Percentiles rank a stretch among this genome's conserved stretches.
Evolutionary conservation across 2,329 filamentous ascomycete genomes (phyloP).

Genomic region (Lizonia empirigonia): DNA sequence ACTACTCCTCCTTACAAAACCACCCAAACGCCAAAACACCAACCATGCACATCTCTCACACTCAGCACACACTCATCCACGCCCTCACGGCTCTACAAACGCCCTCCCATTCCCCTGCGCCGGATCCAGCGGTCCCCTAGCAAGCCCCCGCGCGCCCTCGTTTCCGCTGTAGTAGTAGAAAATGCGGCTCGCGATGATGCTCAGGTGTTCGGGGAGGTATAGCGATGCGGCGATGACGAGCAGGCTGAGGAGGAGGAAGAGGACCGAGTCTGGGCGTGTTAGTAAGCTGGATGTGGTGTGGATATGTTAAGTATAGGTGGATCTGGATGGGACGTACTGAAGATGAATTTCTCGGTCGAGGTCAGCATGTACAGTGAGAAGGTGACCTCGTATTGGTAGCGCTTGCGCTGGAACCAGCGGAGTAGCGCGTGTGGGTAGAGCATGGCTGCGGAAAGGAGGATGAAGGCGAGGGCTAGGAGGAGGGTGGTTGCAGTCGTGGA

Average conservation of each 20-base stretch:
- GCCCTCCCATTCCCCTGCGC: constrained; percentile 13
- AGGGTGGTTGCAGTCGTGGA: constrained; percentile 42
- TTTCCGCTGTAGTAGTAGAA: constrained; percentile 97
- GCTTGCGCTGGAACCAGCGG: constrained; percentile 90
- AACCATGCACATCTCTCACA: too few relatives aligned
- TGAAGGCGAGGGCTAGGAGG: constrained; percentile 45
- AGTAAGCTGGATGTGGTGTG: neutral
- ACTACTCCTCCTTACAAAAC: too few relatives aligned
- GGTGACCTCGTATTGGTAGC: constrained; percentile 98
- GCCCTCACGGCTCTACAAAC: constrained; percentile 12
- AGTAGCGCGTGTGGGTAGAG: constrained; percentile 63
- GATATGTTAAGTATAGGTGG: neutral
- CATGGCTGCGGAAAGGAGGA: constrained; percentile 52
- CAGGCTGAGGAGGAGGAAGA: constrained; percentile 88
- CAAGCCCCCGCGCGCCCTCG: constrained; percentile 52
- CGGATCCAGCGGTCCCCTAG: too few relatives aligned
- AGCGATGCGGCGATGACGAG: constrained; percentile 84
- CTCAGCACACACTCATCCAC: too few relatives aligned
- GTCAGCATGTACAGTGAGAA: constrained; percentile 98
- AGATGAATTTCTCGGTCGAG: constrained; percentile 92
- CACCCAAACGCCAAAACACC: too few relatives aligned
- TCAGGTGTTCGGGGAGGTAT: constrained; percentile 91
- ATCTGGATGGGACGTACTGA: constrained; percentile 68
- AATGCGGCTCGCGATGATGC: constrained; percentile 78
- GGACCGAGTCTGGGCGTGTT: constrained; percentile 77